Evolutionary conservation across 176 grass and related monocot species (phyloP), one percentile per base, ranked within the genome.

Genomic region (Musa beccarii): DNA sequence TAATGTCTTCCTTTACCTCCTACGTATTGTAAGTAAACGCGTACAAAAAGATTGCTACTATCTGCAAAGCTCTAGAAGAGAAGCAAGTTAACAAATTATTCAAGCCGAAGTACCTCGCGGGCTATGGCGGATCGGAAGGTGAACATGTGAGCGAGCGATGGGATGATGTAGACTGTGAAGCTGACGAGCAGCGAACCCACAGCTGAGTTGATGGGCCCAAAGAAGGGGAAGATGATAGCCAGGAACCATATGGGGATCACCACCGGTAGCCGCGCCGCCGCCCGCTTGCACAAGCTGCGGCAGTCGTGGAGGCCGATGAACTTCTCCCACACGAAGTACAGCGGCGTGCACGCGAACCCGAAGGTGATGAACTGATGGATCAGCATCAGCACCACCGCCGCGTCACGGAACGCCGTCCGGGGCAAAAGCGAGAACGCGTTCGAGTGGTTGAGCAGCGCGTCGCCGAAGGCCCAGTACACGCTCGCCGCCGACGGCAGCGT

Each of bases 321-420:
- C 95, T 99, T 99, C 84, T 99, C 95, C 95, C 95, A 99, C 2
- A 99, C 90, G 84, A 99, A 94, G 88, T 94, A 99, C 72, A 99
- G 88, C 54, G 95, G 95, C 23, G 95, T 99, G 78, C 95, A 99
- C 0, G 95, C 95, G 88, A 99, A 99, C 54, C 95, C 95, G 84
- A 99, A 99, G 59, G 95, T 99, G 91, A 99, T 99, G 86, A 99
- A 88, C 86, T 99, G 95, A 81, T 99, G 95, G 61, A 94, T 28
- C n/a, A 99, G 86, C 95, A 99, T 99, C 61, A 99, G 86, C 53
- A 94, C 88, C 21, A 99, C 85, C 57, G 95, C 95, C 1, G 86
- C 81, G 83, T 99, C 95, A 3, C 95, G 84, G 56, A 84, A 99
- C 0, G 51, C 22, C 66, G 88, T 94, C 28, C 86, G 88, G 1